Conservation (phyloP, 116 monocot species). For the Posidonia oceanica region DNA sequence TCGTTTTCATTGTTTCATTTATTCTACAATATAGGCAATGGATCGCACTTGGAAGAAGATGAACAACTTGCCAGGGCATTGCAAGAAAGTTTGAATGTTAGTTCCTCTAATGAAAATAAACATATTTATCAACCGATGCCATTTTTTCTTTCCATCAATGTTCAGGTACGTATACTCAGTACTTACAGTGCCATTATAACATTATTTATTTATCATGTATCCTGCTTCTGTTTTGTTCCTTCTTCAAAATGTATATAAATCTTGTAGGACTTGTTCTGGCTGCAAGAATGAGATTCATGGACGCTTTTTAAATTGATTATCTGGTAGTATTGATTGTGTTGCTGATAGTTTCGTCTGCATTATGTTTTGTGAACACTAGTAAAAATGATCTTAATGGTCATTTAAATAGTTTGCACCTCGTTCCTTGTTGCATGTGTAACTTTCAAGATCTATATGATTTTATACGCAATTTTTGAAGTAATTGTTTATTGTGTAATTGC, state of each 20-base stretch:
- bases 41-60: slow-evolving; percentile 60
- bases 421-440: too few species aligned
- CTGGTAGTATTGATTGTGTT: too few species aligned
- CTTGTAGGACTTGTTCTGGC: slow-evolving; percentile 66
- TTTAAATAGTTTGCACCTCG: too few species aligned
- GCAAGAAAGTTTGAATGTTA: slow-evolving; percentile 63
- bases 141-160: slow-evolving; percentile 18
- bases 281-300: slow-evolving; percentile 63
- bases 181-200: background rate
- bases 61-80: slow-evolving; percentile 80
- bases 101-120: slow-evolving; percentile 21
- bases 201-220: background rate
- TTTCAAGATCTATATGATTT: too few species aligned
- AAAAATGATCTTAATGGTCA: too few species aligned
- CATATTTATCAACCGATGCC: slow-evolving; percentile 25
- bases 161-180: slow-evolving; percentile 25
- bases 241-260: background rate
- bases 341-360: too few species aligned
- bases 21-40: slow-evolving; percentile 22
- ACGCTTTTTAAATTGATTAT: slow-evolving; percentile 51
- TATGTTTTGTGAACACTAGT: too few species aligned
- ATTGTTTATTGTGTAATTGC: too few species aligned
- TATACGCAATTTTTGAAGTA: too few species aligned
- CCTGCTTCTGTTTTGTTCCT: background rate
- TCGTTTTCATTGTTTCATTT: too few species aligned